Evolutionary conservation across 108 stramenopile species (phyloP).

Genomic region (Fragilariopsis cylindrus): DNA sequence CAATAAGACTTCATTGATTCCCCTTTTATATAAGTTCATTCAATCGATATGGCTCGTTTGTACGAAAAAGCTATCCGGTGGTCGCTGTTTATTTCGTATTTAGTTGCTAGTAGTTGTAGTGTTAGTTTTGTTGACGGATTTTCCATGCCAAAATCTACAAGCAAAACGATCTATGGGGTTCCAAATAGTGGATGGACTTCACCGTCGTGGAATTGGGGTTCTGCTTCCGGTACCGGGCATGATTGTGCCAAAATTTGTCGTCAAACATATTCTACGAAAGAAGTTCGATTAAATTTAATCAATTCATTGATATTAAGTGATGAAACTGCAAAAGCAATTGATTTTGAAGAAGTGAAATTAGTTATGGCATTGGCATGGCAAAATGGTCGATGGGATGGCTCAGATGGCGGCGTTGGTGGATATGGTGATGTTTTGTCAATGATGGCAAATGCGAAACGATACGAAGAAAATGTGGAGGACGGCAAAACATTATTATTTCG

Average conservation of each 20-base stretch:
- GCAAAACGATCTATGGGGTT: conserved; percentile 60
- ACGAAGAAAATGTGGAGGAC: conserved; percentile 54
- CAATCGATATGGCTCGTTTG: no score
- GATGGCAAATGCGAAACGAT: conserved; percentile 72
- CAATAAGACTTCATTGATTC: no score
- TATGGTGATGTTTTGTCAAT: conserved; percentile 58
- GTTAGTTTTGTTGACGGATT: not conserved
- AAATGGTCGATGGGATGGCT: conserved; percentile 46
- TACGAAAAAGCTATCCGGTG: no score
- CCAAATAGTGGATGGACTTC: conserved; percentile 75
- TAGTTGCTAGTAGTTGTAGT: no score
- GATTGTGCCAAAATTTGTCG: conserved; percentile 81
- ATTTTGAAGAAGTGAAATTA: conserved; percentile 81
- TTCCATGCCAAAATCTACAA: not conserved
- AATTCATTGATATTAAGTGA: conserved; percentile 35
- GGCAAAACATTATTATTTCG: conserved; percentile 43
- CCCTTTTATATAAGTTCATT: no score
- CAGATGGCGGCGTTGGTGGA: conserved; percentile 15
- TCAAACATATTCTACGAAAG: conserved; percentile 35
- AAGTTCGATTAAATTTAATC: conserved; percentile 47
- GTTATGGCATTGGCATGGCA: conserved; percentile 74
- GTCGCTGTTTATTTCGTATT: no score
- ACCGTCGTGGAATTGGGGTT: conserved; percentile 81
- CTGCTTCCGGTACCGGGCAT: conserved; percentile 73
- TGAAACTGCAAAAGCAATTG: not conserved